Percentiles rank a stretch among this genome's conserved stretches.
Conservation (phyloP, 2,329 filamentous ascomycete species). For the Atkinsonella hypoxylon region DNA sequence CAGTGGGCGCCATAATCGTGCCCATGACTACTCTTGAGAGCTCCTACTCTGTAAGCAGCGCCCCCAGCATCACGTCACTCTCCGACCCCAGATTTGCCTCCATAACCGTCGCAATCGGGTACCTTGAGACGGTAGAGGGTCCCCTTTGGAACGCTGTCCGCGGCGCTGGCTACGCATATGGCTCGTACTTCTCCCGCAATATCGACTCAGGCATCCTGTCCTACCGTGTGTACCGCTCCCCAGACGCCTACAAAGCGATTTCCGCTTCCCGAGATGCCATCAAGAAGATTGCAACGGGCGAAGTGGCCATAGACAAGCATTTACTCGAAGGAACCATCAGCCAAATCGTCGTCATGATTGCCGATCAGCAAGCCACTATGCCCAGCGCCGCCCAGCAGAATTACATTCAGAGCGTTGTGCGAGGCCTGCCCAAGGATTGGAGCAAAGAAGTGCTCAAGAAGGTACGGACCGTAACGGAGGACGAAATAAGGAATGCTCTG, state of each 20-base stretch:
- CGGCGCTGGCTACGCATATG: slow-evolving; percentile 87
- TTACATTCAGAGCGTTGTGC: slow-evolving; percentile 71
- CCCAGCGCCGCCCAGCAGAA: slow-evolving; percentile 69
- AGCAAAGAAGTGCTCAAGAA: slow-evolving; percentile 63
- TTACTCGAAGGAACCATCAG: slow-evolving; percentile 85
- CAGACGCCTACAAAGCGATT: slow-evolving; percentile 80
- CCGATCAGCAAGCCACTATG: slow-evolving; percentile 82
- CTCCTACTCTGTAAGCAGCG: slow-evolving; percentile 70
- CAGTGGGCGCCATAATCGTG: slow-evolving; percentile 62
- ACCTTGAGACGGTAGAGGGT: slow-evolving; percentile 86
- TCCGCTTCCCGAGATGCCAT: slow-evolving; percentile 64
- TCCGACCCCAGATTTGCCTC: slow-evolving; percentile 69
- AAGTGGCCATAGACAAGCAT: slow-evolving; percentile 60
- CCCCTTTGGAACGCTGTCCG: slow-evolving; percentile 90
- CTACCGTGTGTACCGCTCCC: slow-evolving; percentile 81
- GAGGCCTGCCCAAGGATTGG: slow-evolving; percentile 65
- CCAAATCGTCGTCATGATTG: slow-evolving; percentile 74
- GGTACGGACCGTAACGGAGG: slow-evolving; percentile 62
- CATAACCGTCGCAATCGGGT: slow-evolving; percentile 77
- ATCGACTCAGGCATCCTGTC: slow-evolving; percentile 69
- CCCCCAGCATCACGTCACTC: slow-evolving; percentile 63
- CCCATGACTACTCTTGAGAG: slow-evolving; percentile 90
- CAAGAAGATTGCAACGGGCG: slow-evolving; percentile 59
- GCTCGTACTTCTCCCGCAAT: slow-evolving; percentile 66
- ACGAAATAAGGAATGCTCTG: slow-evolving; percentile 67